Conservation (phyloP, 1,284 basidiomycete species). For the Apiotrichum siamense region DNA sequence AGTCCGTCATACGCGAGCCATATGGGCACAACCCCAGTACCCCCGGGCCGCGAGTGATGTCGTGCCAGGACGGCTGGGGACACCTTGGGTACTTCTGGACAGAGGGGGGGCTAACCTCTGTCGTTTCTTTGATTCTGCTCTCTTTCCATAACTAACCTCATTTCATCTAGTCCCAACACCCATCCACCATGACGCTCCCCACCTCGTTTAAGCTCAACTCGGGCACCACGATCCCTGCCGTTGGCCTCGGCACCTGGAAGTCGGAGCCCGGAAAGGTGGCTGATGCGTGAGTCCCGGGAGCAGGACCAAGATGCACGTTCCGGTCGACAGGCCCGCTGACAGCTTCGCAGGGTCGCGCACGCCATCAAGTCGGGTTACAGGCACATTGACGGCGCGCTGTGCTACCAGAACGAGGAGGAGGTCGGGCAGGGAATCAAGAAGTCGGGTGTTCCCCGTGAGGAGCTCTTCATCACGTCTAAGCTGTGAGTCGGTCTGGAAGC, state of each 20-base stretch:
- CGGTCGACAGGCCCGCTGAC: background rate
- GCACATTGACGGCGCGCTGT: conserved; percentile 72
- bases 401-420: conserved; percentile 67
- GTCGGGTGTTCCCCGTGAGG: conserved; percentile 68
- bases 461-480: conserved; percentile 66
- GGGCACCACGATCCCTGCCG: conserved; percentile 59
- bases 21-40: too few relatives aligned
- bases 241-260: conserved; percentile 79
- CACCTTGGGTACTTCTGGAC: too few relatives aligned
- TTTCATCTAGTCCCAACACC: background rate
- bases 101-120: too few relatives aligned
- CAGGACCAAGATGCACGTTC: background rate
- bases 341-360: conserved; percentile 52
- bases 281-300: conserved; percentile 45
- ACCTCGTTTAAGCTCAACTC: conserved; percentile 61
- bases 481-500: too few relatives aligned
- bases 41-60: too few relatives aligned
- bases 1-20: too few relatives aligned
- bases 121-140: too few relatives aligned
- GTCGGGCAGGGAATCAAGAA: conserved; percentile 75
- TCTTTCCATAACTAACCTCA: too few relatives aligned
- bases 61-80: too few relatives aligned
- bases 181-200: conserved; percentile 45
- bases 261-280: conserved; percentile 64
- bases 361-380: conserved; percentile 70